phyloP scores from a whole-genome alignment of 2,329 filamentous ascomycete genomes.

The Thelonectria rubi region DNA sequence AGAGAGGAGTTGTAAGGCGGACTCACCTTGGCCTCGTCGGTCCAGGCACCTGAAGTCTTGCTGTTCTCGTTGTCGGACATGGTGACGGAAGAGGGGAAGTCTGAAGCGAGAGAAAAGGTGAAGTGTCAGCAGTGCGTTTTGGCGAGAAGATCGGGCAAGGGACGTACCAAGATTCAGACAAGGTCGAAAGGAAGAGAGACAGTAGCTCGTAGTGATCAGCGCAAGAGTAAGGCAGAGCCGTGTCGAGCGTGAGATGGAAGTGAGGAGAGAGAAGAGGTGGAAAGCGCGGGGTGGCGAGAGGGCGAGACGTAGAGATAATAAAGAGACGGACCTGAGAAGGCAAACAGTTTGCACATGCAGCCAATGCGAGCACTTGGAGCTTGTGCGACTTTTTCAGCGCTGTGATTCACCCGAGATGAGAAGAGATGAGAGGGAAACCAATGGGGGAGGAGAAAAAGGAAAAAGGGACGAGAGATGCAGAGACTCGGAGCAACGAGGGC shows the following conservation, averaged over 20 bases:
- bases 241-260: constrained; percentile 1
- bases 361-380: not conserved
- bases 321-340: not conserved
- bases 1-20: not conserved
- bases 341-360: not conserved
- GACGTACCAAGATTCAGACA: not conserved
- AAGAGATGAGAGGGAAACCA: not conserved
- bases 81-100: not conserved
- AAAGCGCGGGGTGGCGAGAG: not conserved
- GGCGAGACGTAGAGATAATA: not conserved
- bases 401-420: not conserved
- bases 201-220: no score
- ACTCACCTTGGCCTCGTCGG: constrained; percentile 49
- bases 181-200: no score
- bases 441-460: not conserved
- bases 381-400: not conserved
- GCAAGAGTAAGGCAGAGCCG: not conserved
- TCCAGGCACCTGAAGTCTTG: constrained; percentile 45
- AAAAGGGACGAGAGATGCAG: not conserved
- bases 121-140: not conserved
- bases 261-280: not conserved
- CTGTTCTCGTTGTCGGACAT: constrained; percentile 42
- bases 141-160: not conserved
- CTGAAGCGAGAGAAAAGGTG: not conserved
- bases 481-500: not conserved